Evolutionary conservation across 2,329 filamentous ascomycete genomes (phyloP), one percentile per base, ranked within the genome.

Genomic region (Zasmidium angulare): DNA sequence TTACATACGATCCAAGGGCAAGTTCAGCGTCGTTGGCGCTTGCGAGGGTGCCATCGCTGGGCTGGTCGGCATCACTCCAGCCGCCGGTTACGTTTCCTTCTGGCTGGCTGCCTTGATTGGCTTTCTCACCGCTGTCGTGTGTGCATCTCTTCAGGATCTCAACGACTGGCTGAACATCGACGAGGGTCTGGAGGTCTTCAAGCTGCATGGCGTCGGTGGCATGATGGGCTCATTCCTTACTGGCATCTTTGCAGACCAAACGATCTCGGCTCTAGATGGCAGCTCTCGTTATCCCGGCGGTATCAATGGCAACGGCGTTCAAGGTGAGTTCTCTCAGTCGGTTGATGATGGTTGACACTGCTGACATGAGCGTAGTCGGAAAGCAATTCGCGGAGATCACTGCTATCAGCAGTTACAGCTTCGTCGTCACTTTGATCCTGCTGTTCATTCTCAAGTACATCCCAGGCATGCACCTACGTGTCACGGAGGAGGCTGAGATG

Each of bases 131-230:
- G 79, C 77, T 9, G 75, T 80, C 7, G 74, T 82, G 22, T 84
- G 82, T 69, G 76, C 80, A 9, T 68, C 75, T 1, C 74, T 79
- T 43, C 77, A 82, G 59, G 72, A 84, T 60, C 65, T 85, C 60
- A 83, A 85, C 66, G 75, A 80, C 23, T 83, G 81, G 79, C 68
- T 85, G 26, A 72, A 72, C 59, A 82, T 85, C 59, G 83, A 85
- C 63, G 83, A 85, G 62, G 81, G 82, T 11, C 80, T 86, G 68
- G 82, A 85, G 61, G 82, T 86, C 46, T 86, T 86, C 76, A 84
- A 83, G 68, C 78, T 84, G 12, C 83, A 85, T 68, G 82, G 81
- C 17, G 76, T 84, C 22, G 84, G 83, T 46, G 84, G 83, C 21
- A 84, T 84, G 74, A 74, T 81, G 43, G 84, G 84, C 9, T 81